A percentile compares a stretch with the other conserved stretches of the same genome.
Evolutionary conservation across 805 yeast species (phyloP).

Genomic region (Saccharomycopsis sp.): DNA sequence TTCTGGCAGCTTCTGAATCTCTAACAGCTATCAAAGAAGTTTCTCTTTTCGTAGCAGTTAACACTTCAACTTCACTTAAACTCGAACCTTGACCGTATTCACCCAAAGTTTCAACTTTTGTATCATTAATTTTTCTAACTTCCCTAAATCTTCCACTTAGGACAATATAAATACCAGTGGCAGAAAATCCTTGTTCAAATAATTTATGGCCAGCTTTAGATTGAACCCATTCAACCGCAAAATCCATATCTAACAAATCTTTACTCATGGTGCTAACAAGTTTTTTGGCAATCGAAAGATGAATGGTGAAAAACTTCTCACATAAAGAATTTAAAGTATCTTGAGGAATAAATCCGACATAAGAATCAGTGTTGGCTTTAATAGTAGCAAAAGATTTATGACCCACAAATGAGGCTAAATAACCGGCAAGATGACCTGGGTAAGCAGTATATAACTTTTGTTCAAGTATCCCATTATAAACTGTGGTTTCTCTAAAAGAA

Average conservation of each 20-base stretch:
- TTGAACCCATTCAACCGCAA: conserved; percentile 93
- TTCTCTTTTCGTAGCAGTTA: conserved; percentile 65
- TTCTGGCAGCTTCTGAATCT: conserved; percentile 88
- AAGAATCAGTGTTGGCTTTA: conserved; percentile 47
- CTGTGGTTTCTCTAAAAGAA: conserved; percentile 29
- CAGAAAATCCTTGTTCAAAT: conserved; percentile 73
- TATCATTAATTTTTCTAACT: conserved; percentile 23
- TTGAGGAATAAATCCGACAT: conserved; percentile 64
- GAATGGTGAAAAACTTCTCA: conserved; percentile 68
- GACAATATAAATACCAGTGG: conserved; percentile 86
- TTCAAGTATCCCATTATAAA: conserved; percentile 22
- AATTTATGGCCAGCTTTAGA: conserved; percentile 75
- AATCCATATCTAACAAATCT: conserved; percentile 66
- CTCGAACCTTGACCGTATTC: conserved; percentile 94
- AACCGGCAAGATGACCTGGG: conserved; percentile 83
- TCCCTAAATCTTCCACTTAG: conserved; percentile 82
- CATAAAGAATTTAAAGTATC: conserved; percentile 50
- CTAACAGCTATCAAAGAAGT: conserved; percentile 74
- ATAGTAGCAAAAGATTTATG: conserved; percentile 68
- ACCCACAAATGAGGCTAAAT: conserved; percentile 70
- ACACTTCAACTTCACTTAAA: conserved; percentile 89
- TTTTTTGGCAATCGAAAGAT: conserved; percentile 66
- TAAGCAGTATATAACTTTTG: conserved; percentile 46
- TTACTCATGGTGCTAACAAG: conserved; percentile 58
- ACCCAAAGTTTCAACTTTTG: conserved; percentile 33